Evolutionary conservation across 345 rosid species (phyloP), one percentile per base, ranked within the genome.

Genomic region (Eucalyptus coolabah): DNA sequence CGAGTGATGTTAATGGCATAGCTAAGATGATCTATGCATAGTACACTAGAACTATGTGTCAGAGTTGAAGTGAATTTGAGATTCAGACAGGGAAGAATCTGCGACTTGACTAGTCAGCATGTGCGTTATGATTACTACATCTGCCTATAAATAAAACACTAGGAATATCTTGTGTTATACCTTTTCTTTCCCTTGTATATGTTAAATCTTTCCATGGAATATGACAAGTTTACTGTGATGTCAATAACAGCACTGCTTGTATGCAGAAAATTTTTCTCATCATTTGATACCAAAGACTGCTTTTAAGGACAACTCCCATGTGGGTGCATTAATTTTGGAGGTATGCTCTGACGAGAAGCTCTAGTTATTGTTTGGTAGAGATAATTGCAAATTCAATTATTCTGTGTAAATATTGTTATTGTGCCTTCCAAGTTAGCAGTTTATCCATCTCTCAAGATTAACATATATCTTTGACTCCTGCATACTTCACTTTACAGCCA

Each of bases 301-400:
- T 90, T 98, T 98, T 90, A 98, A 97, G 94, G 99, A 98, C 93
- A 95, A 98, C 92, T 93, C 90, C 34, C 98, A 98, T 89, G 97
- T 91, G 67, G 99, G 99, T 91, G 98, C 96, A 89, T 96, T 98
- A 96, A 97, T 98, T 77, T 92, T 95, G 77, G 99, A 98, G 99
- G 99, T 98, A 95, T 67, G 90, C 87, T 63, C 89, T 50, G 63
- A 56, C 34, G n/a, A 86, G 87, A 89, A 90, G 49, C 47, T 12
- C 32, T 89, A 32, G 30, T 88, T 88, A 47, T 87, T 60, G n/a
- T 17, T 10, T 49, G 53, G 50, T 44, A 30, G 32, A 30, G 51
- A 45, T 9, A 47, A 47, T 86, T 50, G 24, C 16, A 50, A 86
- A 86, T 49, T 47, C 9, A 50, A 45, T 86, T 32, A 69, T 34